phyloP scores from a whole-genome alignment of 2,329 filamentous ascomycete species.

The Stagonosporopsis vannaccii region DNA sequence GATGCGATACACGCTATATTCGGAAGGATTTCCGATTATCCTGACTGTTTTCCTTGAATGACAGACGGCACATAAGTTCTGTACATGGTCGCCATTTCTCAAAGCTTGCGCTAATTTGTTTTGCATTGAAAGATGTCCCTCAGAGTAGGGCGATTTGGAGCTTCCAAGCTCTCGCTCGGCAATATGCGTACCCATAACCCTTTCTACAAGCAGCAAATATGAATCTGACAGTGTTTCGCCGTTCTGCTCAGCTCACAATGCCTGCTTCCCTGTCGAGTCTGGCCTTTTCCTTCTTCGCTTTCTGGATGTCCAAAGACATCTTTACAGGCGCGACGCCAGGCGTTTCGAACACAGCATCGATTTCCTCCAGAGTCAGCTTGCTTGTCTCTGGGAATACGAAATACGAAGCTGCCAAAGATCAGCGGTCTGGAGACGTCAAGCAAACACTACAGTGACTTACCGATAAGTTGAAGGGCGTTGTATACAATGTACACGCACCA shows the following conservation, averaged over 20 bases:
- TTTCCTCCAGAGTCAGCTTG: constrained; percentile 61
- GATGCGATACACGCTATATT: too few species aligned
- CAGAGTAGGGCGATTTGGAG: too few species aligned
- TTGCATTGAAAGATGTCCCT: too few species aligned
- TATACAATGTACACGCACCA: constrained; percentile 61
- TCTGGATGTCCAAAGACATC: constrained; percentile 44
- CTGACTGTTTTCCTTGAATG: too few species aligned
- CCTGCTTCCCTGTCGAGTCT: constrained; percentile 12
- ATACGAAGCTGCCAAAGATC: constrained; percentile 46
- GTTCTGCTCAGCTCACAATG: background rate
- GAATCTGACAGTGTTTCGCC: background rate
- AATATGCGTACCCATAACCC: too few species aligned
- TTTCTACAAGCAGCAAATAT: background rate
- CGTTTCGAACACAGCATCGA: constrained; percentile 65
- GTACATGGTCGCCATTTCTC: too few species aligned
- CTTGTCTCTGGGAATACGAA: constrained; percentile 63
- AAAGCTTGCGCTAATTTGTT: too few species aligned
- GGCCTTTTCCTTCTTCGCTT: constrained; percentile 15
- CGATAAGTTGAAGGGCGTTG: constrained; percentile 56
- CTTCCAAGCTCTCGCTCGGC: too few species aligned
- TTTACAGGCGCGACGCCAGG: constrained; percentile 53
- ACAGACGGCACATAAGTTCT: too few species aligned
- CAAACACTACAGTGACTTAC: constrained; percentile 1
- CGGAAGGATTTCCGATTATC: too few species aligned
- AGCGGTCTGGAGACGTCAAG: background rate